phyloP scores from a whole-genome alignment of 2,329 filamentous ascomycete species.

The Arthrobotrys pseudoclavata region DNA sequence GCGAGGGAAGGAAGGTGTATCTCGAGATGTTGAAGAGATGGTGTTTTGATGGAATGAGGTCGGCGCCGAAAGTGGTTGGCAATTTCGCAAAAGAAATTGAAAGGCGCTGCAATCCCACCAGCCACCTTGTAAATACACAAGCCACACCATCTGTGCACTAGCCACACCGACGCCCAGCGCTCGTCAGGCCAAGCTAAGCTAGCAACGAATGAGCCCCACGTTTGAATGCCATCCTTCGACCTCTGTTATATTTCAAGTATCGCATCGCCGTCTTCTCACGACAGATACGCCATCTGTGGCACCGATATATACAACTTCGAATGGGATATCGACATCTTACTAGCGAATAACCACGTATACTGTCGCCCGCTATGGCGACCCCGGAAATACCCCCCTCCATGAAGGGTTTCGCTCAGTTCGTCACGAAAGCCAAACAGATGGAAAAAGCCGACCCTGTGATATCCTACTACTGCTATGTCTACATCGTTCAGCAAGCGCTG shows the following conservation, averaged over 20 bases:
- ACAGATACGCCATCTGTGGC: background rate
- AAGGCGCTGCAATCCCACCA: constrained; percentile 39
- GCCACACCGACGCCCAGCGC: constrained; percentile 24
- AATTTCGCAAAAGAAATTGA: constrained; percentile 59
- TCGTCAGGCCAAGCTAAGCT: constrained; percentile 10
- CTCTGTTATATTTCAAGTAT: background rate
- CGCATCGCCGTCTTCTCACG: background rate
- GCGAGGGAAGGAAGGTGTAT: background rate
- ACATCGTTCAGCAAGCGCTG: constrained; percentile 92
- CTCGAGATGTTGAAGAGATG: constrained; percentile 14
- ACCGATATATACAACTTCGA: background rate
- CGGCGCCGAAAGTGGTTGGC: constrained; percentile 31
- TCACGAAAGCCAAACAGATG: constrained; percentile 85
- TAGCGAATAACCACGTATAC: background rate
- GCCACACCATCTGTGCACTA: background rate
- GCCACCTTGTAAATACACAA: constrained; percentile 26
- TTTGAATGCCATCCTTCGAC: constrained; percentile 5
- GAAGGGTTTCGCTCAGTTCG: constrained; percentile 84
- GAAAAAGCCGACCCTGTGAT: constrained; percentile 87
- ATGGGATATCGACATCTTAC: background rate
- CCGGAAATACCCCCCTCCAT: constrained; percentile 76
- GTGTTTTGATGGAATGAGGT: constrained; percentile 33
- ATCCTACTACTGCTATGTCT: constrained; percentile 96
- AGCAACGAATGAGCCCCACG: constrained; percentile 34
- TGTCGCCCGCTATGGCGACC: constrained; percentile 74